phyloP scores from a whole-genome alignment of 257 asterid species.

The Marsdenia floribunda region DNA sequence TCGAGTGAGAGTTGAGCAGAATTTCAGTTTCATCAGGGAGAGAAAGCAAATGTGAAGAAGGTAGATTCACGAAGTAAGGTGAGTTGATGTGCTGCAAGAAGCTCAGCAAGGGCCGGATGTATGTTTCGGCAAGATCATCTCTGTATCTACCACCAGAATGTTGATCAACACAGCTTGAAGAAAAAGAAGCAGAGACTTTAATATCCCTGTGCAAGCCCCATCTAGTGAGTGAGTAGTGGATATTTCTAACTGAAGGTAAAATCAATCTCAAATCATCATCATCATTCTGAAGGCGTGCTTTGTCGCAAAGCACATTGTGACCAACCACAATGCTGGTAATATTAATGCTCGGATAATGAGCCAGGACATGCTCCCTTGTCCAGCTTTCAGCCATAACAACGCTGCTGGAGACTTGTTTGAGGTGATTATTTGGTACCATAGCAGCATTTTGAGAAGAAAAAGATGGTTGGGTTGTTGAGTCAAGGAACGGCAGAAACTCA shows the following conservation, averaged over 20 bases:
- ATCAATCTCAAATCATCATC: slow-evolving; percentile 27
- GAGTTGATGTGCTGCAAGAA: slow-evolving; percentile 43
- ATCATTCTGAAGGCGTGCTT: slow-evolving; percentile 9
- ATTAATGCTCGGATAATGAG: slow-evolving; percentile 59
- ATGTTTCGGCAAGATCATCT: slow-evolving; percentile 26
- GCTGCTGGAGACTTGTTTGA: slow-evolving; percentile 46
- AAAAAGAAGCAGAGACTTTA: slow-evolving; percentile 49
- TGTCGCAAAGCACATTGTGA: slow-evolving; percentile 38
- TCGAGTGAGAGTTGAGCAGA: slow-evolving; percentile 29
- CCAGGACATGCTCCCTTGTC: slow-evolving; percentile 56
- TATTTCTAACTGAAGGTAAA: slow-evolving; percentile 59
- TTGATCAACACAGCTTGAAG: slow-evolving; percentile 46
- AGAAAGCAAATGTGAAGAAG: slow-evolving; percentile 16
- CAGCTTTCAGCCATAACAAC: slow-evolving; percentile 71
- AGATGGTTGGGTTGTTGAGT: slow-evolving; percentile 26
- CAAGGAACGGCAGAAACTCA: slow-evolving; percentile 32
- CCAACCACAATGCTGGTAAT: slow-evolving; percentile 57
- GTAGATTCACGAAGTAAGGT: slow-evolving; percentile 37
- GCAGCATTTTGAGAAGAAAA: slow-evolving; percentile 35
- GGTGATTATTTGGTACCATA: slow-evolving; percentile 40
- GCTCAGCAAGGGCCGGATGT: slow-evolving; percentile 44
- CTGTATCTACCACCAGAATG: slow-evolving; percentile 24
- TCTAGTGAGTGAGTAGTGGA: slow-evolving; percentile 73
- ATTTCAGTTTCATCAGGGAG: slow-evolving; percentile 22
- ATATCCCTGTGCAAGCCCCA: slow-evolving; percentile 80